A percentile compares a stretch with the other conserved stretches of the same genome.
Conservation (phyloP, 2,329 filamentous ascomycete genomes). For the Colletotrichum lindemuthianum region DNA sequence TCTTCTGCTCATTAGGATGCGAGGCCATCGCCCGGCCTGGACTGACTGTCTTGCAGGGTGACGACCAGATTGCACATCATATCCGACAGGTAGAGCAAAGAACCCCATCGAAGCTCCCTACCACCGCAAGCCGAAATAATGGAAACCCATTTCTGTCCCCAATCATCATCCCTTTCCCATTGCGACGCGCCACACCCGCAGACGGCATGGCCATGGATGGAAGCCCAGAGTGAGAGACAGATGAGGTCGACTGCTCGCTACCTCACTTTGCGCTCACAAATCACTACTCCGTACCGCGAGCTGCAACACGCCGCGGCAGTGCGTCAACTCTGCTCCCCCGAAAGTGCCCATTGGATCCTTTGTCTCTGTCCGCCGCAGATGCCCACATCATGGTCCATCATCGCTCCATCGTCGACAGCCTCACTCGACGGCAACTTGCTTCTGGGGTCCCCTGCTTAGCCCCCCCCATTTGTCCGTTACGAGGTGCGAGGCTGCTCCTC, state of each 20-base stretch:
- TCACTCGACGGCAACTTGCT: conserved; percentile 43
- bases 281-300: not conserved
- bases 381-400: conserved; percentile 34
- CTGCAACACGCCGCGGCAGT: not conserved
- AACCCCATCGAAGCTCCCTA: conserved; percentile 14
- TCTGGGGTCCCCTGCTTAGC: conserved; percentile 40
- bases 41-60: conserved; percentile 3
- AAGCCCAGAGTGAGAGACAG: not conserved
- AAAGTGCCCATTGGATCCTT: conserved; percentile 35
- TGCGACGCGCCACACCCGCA: too few species aligned
- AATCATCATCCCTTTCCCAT: not conserved
- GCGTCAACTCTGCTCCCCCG: conserved; percentile 12
- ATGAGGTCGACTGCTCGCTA: too few species aligned
- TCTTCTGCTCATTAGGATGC: conserved; percentile 20
- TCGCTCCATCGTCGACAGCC: conserved; percentile 42
- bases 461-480: conserved; percentile 38
- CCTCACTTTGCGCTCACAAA: not conserved
- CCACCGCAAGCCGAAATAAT: conserved; percentile 21
- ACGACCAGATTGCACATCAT: not conserved
- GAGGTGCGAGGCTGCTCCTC: conserved; percentile 48
- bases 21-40: conserved; percentile 19
- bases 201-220: too few species aligned
- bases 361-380: conserved; percentile 35
- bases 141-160: not conserved
- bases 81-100: not conserved